phyloP scores from a whole-genome alignment of 371 early-diverging fungal species.

The Lichtheimia corymbifera region DNA sequence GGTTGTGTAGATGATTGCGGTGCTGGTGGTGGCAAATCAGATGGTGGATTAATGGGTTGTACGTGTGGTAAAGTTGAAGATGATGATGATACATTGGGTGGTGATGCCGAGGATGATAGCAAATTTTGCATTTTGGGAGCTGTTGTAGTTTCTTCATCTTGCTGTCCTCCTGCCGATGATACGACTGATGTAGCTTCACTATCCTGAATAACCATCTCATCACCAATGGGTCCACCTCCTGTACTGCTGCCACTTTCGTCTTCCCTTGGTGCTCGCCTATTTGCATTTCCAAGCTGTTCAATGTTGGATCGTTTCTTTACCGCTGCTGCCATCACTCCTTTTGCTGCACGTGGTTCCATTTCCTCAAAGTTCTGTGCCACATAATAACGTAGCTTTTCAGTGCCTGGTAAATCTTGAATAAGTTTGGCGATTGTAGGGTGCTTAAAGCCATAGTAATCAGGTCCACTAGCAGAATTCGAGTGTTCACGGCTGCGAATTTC shows the following conservation, averaged over 20 bases:
- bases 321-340: conserved; percentile 51
- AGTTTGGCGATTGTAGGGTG: conserved; percentile 87
- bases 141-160: neutral
- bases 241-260: conserved; percentile 11
- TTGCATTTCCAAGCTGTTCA: conserved; percentile 45
- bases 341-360: conserved; percentile 51
- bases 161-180: neutral
- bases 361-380: conserved; percentile 69
- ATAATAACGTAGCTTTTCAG: conserved; percentile 71
- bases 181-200: too few relatives aligned
- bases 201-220: too few relatives aligned
- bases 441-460: conserved; percentile 90
- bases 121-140: neutral
- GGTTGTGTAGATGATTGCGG: conserved; percentile 11
- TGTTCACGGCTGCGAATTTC: conserved; percentile 76
- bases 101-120: neutral
- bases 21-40: too few relatives aligned
- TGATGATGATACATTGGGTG: neutral
- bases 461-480: conserved; percentile 84
- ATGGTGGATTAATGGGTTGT: neutral
- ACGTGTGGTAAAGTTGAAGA: neutral
- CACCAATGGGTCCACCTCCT: too few relatives aligned
- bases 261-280: conserved; percentile 27
- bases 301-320: conserved; percentile 49
- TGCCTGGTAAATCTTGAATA: conserved; percentile 86